Base-by-base conservation (phyloP, 179 eudicot species). In the Vitellaria paradoxa region DNA sequence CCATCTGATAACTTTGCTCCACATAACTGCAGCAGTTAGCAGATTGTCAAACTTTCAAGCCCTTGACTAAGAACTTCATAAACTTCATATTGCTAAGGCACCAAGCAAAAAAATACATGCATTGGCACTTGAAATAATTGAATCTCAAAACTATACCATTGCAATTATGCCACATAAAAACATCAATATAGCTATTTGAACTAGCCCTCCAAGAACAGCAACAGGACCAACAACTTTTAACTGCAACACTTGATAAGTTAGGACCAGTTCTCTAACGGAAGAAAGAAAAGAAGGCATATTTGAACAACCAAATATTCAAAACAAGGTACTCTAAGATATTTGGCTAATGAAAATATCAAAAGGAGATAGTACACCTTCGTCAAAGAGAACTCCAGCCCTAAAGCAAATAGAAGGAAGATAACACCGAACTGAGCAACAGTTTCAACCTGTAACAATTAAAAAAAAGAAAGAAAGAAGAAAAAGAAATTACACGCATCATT, bases 381-480 rank as follows among this genome's bases (percentile, higher is more conserved):
- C 91, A 94, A 84, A 61, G 97, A 96, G 70, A 96, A 96, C 81
- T 96, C 98, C 80, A 96, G 86, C 23, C 99, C 99, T 68, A 96
- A 82, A 81, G 97, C 98, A 96, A 96, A 96, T 79, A 96, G 90
- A 86, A 96, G 98, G 79, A 92, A 96, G 74, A 96, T 96, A 74
- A 96, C 99, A 86, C 99, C 98, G 85, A 96, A 96, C 80, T 96
- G 99, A 20, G 98, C 99, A 85, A 96, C 91, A 72, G 99, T 96
- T 84, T 93, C 99, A 68, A 96, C 99, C 98, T 96, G 91, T 77
- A 74, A 45, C 50, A 24, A 72, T 2, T 26, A 40, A 50, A 30
- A 56, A 76, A 55, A 62, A 18, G 68, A 60, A 70, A 47, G 67
- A 23, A 62, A 53, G 56, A 57, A 74, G 40, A 42, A 9, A 56